These are phyloP conservation scores for Lolium perenne DNA, from an alignment of 176 grass and related monocot genomes.

Conservation along the genomic window DNA sequence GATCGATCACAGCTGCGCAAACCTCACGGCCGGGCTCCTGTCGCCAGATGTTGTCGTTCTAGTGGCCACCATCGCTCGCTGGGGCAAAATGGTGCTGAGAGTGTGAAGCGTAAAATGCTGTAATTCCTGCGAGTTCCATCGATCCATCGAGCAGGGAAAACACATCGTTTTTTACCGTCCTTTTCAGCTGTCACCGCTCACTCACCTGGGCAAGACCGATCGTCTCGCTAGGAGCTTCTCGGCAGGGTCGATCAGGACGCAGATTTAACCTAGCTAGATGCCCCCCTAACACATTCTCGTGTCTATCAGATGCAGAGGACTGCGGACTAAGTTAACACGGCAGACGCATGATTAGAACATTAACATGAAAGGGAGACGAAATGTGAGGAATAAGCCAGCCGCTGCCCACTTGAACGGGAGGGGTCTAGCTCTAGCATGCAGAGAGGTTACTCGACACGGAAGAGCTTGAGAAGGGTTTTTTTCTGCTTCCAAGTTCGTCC, in stretches of 20 bases:
- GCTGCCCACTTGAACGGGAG: neutral
- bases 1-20: neutral
- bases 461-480: neutral
- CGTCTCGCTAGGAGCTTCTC: slow-evolving; percentile 31
- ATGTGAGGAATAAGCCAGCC: neutral
- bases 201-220: neutral
- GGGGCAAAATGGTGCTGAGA: neutral
- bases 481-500: slow-evolving; percentile 2
- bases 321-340: neutral
- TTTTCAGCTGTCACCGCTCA: neutral
- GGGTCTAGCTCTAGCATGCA: neutral
- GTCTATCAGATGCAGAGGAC: neutral
- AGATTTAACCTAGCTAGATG: slow-evolving; percentile 4
- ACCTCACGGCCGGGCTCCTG: neutral
- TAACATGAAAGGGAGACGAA: neutral
- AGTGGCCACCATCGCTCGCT: neutral
- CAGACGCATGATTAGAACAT: slow-evolving; percentile 8
- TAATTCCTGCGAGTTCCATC: neutral
- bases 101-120: slow-evolving; percentile 13
- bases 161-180: slow-evolving; percentile 9
- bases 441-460: slow-evolving; percentile 18
- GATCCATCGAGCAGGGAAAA: neutral
- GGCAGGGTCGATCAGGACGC: neutral
- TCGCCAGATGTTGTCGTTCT: slow-evolving; percentile 14
- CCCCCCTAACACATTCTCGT: neutral